Percentiles rank a stretch among this genome's conserved stretches.
Evolutionary conservation across 192 early-diverging fungal genomes (phyloP).

Genomic region (Rhizophagus prolifer): DNA sequence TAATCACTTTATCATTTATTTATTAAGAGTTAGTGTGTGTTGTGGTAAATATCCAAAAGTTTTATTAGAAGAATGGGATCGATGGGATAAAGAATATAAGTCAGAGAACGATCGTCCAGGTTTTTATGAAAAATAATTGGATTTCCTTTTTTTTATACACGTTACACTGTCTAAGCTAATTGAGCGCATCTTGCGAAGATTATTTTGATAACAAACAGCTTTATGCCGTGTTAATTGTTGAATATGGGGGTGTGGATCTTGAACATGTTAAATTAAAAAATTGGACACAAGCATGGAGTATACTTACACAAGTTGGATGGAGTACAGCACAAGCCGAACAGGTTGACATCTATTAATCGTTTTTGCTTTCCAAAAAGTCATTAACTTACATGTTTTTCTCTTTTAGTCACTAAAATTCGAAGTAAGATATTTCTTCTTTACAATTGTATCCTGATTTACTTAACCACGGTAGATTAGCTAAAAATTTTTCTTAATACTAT

Average conservation of each 20-base stretch:
- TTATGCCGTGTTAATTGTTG: constrained; percentile 70
- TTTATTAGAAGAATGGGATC: constrained; percentile 73
- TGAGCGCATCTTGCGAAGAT: constrained; percentile 37
- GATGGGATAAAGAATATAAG: constrained; percentile 56
- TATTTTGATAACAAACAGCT: constrained; percentile 66
- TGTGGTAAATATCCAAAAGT: constrained; percentile 63
- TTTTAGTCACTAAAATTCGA: constrained; percentile 27
- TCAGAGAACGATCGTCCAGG: constrained; percentile 76
- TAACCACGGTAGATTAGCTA: not conserved
- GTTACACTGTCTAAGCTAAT: not conserved
- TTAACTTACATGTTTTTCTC: not conserved
- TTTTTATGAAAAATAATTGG: constrained; percentile 25
- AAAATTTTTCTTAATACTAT: constrained; percentile 12
- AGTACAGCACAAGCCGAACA: constrained; percentile 59
- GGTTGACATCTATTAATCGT: constrained; percentile 23
- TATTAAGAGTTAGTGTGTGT: constrained; percentile 60
- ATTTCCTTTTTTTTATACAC: not conserved
- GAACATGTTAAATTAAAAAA: constrained; percentile 53
- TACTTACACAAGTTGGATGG: constrained; percentile 66
- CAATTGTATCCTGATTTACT: not conserved
- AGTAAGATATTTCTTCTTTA: constrained; percentile 7
- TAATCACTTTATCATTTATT: constrained; percentile 45
- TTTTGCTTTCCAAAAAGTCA: constrained; percentile 1
- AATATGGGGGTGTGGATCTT: constrained; percentile 74
- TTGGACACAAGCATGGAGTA: constrained; percentile 65